A percentile compares a stretch with the other conserved stretches of the same genome.
phyloP scores from a whole-genome alignment of 2,329 filamentous ascomycete genomes.

The Fusarium hainanense region DNA sequence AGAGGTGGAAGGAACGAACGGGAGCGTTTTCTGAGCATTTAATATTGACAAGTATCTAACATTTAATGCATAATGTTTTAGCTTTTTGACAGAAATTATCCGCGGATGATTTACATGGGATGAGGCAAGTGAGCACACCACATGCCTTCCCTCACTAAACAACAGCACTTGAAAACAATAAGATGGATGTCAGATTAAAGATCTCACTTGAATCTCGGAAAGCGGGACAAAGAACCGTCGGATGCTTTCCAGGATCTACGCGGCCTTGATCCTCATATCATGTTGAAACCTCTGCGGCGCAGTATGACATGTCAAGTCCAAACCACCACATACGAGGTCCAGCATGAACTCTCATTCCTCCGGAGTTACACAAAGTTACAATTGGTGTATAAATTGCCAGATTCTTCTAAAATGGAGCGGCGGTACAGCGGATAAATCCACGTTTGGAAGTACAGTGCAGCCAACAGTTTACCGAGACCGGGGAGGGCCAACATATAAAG shows the following conservation, averaged over 20 bases:
- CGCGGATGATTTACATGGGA: no score
- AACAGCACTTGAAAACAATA: no score
- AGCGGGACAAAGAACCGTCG: neutral
- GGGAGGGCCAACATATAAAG: constrained; percentile 18
- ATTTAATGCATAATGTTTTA: no score
- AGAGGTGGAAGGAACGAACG: neutral
- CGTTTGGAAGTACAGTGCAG: constrained; percentile 10
- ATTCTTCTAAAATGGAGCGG: neutral
- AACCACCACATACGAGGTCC: neutral
- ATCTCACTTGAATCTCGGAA: neutral
- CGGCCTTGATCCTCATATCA: neutral
- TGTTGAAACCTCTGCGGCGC: neutral
- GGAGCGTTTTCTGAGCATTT: no score
- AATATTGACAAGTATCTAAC: no score
- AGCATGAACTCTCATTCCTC: fast-evolving
- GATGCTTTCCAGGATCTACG: neutral
- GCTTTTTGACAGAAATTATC: no score
- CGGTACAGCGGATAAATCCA: constrained; percentile 4
- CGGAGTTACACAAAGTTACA: fast-evolving
- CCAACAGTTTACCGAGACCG: constrained; percentile 6
- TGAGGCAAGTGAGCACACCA: no score
- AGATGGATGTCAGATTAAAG: neutral
- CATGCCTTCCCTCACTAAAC: neutral
- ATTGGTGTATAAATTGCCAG: constrained; percentile 1
- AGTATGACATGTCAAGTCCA: neutral